These are phyloP conservation scores for Picea sitchensis DNA, from an alignment of 75 land plant species.

Conservation along the genomic window DNA sequence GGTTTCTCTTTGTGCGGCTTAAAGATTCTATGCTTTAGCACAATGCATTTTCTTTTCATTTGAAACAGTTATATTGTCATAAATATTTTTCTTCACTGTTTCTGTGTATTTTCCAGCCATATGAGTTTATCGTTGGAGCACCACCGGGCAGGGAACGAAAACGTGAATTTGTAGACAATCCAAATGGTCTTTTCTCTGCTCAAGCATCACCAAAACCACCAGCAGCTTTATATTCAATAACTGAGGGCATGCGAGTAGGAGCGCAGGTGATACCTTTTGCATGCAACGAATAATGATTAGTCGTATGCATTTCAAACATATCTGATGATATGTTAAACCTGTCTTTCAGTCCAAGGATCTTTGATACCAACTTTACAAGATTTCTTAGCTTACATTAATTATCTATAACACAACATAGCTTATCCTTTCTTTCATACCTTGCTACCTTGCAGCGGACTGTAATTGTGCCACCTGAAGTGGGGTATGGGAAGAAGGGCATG, in stretches of 20 bases:
- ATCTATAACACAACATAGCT: neutral
- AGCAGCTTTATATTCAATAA: conserved; percentile 74
- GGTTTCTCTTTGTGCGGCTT: neutral
- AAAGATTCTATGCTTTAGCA: neutral
- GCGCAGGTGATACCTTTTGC: conserved; percentile 59
- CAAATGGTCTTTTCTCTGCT: conserved; percentile 95
- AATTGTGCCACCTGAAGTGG: conserved; percentile 84
- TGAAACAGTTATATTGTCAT: neutral
- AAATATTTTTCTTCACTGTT: neutral
- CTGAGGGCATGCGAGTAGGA: conserved; percentile 93
- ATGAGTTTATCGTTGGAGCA: conserved; percentile 84
- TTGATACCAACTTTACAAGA: neutral
- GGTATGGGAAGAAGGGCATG: conserved; percentile 81
- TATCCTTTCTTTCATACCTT: neutral
- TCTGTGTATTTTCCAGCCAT: conserved; percentile 53
- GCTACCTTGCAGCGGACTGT: conserved; percentile 67
- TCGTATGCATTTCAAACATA: conserved; percentile 4
- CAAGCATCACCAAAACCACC: conserved; percentile 99
- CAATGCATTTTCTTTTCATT: conserved; percentile 1
- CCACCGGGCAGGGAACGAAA: conserved; percentile 87
- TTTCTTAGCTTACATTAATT: neutral
- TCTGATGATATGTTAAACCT: neutral
- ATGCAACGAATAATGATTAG: neutral
- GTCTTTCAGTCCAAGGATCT: neutral
- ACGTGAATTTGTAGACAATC: conserved; percentile 85